Evolutionary conservation across 2,329 filamentous ascomycete genomes (phyloP).

Genomic region (Cladosporium sp.): DNA sequence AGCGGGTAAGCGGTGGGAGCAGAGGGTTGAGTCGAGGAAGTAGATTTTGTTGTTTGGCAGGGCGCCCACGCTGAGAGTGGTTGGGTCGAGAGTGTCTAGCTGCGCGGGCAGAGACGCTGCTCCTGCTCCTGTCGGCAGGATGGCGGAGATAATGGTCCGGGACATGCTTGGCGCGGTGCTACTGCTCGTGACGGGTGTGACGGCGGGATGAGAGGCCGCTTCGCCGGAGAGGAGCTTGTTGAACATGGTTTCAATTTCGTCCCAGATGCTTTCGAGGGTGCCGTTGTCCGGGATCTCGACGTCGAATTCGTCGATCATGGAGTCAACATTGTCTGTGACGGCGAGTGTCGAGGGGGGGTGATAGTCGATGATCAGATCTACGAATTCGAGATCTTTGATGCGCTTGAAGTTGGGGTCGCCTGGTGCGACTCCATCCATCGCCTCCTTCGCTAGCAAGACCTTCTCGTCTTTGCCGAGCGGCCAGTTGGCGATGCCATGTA

Average conservation of each 20-base stretch:
- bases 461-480: slow-evolving; percentile 83
- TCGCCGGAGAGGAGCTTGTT: slow-evolving; percentile 32
- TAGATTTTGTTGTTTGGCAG: slow-evolving; percentile 46
- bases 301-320: background rate
- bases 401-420: slow-evolving; percentile 81
- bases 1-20: slow-evolving; percentile 52
- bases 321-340: background rate
- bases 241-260: slow-evolving; percentile 49
- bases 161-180: background rate
- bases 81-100: slow-evolving; percentile 43
- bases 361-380: slow-evolving; percentile 68
- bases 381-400: slow-evolving; percentile 64
- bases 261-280: slow-evolving; percentile 44
- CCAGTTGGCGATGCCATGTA: slow-evolving; percentile 76
- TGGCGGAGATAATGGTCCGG: slow-evolving; percentile 41
- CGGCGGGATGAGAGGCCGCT: background rate
- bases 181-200: slow-evolving; percentile 2
- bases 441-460: slow-evolving; percentile 71
- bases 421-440: slow-evolving; percentile 63
- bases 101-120: slow-evolving; percentile 61
- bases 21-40: slow-evolving; percentile 67
- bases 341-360: background rate
- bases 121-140: slow-evolving; percentile 56
- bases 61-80: slow-evolving; percentile 35
- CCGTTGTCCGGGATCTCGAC: slow-evolving; percentile 21